A percentile compares a stretch with the other conserved stretches of the same genome.
These are phyloP conservation scores for Bondarzewia mesenterica DNA, from an alignment of 1,284 basidiomycete genomes.

Conservation along the genomic window DNA sequence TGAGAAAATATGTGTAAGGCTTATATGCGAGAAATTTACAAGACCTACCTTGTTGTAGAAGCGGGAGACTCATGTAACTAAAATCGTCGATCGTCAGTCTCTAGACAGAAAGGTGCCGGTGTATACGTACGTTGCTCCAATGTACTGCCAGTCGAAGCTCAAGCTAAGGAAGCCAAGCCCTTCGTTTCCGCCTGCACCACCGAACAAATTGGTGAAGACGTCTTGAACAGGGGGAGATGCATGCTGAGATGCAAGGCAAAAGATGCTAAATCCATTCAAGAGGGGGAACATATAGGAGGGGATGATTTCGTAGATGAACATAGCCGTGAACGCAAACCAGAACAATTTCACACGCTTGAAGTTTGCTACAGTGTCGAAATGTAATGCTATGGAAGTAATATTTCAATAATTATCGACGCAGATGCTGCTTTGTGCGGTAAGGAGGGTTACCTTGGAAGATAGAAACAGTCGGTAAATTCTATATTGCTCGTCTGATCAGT, in stretches of 20 bases:
- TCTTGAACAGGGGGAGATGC: constrained; percentile 31
- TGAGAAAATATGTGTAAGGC: too few species aligned
- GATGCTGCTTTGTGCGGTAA: too few species aligned
- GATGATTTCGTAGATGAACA: constrained; percentile 50
- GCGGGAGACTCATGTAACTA: constrained; percentile 40
- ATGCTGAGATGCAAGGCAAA: constrained; percentile 48
- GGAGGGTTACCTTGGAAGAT: constrained; percentile 58
- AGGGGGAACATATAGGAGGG: constrained; percentile 58
- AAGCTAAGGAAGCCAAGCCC: constrained; percentile 50
- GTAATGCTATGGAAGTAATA: constrained; percentile 46
- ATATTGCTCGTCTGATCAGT: too few species aligned
- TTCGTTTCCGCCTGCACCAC: constrained; percentile 54
- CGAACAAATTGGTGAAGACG: constrained; percentile 56
- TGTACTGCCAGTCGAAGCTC: constrained; percentile 58
- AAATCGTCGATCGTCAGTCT: too few species aligned
- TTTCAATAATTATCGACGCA: too few species aligned
- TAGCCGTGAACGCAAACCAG: constrained; percentile 47
- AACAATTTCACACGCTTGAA: constrained; percentile 50
- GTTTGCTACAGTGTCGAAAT: constrained; percentile 40
- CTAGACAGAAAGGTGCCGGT: too few species aligned
- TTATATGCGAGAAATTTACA: constrained; percentile 38
- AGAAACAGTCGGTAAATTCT: too few species aligned
- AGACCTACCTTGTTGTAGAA: constrained; percentile 43
- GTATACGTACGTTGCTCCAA: constrained; percentile 40
- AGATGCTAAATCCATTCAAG: constrained; percentile 46